Evolutionary conservation across 768 basidiomycete species (phyloP).

Genomic region (Hirschioporus abietinus): DNA sequence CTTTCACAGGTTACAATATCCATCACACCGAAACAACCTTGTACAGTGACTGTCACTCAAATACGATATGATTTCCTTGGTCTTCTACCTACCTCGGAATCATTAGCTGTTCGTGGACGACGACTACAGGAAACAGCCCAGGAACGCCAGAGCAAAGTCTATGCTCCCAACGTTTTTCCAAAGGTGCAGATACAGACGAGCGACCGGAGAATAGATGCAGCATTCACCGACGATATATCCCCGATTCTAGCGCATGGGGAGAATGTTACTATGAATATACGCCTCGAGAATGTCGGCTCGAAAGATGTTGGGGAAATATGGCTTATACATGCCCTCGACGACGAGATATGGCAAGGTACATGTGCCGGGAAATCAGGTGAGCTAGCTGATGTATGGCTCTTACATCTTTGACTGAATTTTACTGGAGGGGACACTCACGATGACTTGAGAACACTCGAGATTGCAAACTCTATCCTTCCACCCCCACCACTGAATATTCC

Average conservation of each 20-base stretch:
- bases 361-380: conserved; percentile 18
- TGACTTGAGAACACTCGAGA: not conserved
- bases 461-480: conserved; percentile 44
- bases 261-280: conserved; percentile 44
- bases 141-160: conserved; percentile 63
- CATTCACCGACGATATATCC: conserved; percentile 48
- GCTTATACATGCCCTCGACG: conserved; percentile 55
- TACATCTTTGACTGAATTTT: conserved; percentile 4
- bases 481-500: conserved; percentile 44
- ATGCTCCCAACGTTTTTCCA: conserved; percentile 63
- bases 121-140: conserved; percentile 70
- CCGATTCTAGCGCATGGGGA: conserved; percentile 67
- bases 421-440: not conserved
- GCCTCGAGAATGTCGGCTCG: conserved; percentile 63
- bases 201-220: conserved; percentile 55
- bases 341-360: conserved; percentile 53
- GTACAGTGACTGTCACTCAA: conserved; percentile 50
- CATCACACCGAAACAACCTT: conserved; percentile 46
- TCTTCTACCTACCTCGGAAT: conserved; percentile 62
- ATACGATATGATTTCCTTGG: conserved; percentile 68
- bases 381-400: not conserved
- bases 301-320: conserved; percentile 62
- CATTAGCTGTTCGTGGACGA: conserved; percentile 63
- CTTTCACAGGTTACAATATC: conserved; percentile 52
- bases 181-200: conserved; percentile 58